Evolutionary conservation across 2,329 filamentous ascomycete species (phyloP).

Genomic region (Fusarium sterilihyphosum): DNA sequence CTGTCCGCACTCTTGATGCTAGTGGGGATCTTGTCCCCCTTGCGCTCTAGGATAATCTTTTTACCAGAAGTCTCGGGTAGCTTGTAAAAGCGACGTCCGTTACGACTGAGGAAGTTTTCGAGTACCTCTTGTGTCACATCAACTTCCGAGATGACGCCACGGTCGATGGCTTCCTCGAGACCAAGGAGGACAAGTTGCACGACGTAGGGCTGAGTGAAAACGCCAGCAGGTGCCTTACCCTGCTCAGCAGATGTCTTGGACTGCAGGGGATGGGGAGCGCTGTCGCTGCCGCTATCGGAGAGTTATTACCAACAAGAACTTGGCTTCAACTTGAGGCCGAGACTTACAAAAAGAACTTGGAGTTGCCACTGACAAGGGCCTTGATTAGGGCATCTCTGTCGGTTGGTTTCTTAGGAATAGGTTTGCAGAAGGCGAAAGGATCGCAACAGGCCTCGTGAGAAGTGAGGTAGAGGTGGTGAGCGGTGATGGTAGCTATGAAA

Average conservation of each 20-base stretch:
- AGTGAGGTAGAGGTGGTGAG: constrained; percentile 85
- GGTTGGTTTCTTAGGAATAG: constrained; percentile 76
- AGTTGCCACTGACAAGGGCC: constrained; percentile 66
- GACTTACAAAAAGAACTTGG: constrained; percentile 77
- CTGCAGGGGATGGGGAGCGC: constrained; percentile 70
- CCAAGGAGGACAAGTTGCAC: constrained; percentile 70
- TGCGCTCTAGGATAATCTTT: constrained; percentile 53
- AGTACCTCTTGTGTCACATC: constrained; percentile 66
- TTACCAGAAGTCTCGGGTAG: constrained; percentile 43
- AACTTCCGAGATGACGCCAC: constrained; percentile 60
- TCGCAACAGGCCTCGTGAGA: constrained; percentile 76
- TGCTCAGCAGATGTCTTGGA: constrained; percentile 62
- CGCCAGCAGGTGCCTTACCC: constrained; percentile 73
- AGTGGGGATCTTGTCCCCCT: constrained; percentile 52
- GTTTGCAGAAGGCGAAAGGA: constrained; percentile 74
- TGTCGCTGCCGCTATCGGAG: constrained; percentile 63
- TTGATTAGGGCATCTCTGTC: constrained; percentile 78
- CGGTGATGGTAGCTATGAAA: constrained; percentile 77
- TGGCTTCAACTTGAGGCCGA: not conserved
- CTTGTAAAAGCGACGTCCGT: constrained; percentile 65
- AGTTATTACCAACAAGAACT: not conserved
- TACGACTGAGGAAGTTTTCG: constrained; percentile 63
- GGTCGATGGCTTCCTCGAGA: constrained; percentile 69
- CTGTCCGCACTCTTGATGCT: constrained; percentile 53
- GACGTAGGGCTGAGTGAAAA: constrained; percentile 81